Evolutionary conservation across 2,329 filamentous ascomycete genomes (phyloP), one percentile per base, ranked within the genome.

Genomic region (Aureobasidium sp.): DNA sequence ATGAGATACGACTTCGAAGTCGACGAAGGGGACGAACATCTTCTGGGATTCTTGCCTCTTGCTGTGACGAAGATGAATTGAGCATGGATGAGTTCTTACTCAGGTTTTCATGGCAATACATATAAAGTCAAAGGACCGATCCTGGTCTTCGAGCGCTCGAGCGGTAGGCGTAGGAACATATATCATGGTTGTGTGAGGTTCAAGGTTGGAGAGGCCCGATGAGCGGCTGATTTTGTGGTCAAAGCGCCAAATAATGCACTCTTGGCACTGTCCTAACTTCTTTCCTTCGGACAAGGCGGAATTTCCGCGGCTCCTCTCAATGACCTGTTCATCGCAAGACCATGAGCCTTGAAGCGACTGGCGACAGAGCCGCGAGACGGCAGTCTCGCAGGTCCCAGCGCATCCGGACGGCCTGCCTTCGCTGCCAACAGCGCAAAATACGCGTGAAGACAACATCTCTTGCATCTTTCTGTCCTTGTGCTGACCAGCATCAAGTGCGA

Each of bases 1-100:
- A 73, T 74, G 17, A 71, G 80, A 19, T 83, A 82, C 65, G 81
- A 83, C 64, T 82, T 83, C 63, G 79, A 83, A 58, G 76, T 80
- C 23, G 74, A 75, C 3, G 62, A 67, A 10, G 73, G 73, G 45
- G 75, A 77, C 61, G 72, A 76, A 61, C 46, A 63, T 43, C 37
- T 55, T 15, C 19, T 55, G 2, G 51, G 51, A 11, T 55, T 55
- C 13, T 27, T 55, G 25, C 51, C 51, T 33, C 37, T 43, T 10
- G 37, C 11, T 15, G 51, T 17, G n/a, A 17, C 33, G 25, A 37
- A 23, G 38, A 25, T 9, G 10, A 21, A 13, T 17, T 55, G 38
- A 43, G 7, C n/a, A 19, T 45, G 2, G 6, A 1, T 1, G 23
- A 2, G 23, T 4, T 42, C 4, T 19, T 19, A 19, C 19, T 15